Conservation (phyloP, 495 filamentous ascomycete genomes). For the Ascodesmis nigricans region DNA sequence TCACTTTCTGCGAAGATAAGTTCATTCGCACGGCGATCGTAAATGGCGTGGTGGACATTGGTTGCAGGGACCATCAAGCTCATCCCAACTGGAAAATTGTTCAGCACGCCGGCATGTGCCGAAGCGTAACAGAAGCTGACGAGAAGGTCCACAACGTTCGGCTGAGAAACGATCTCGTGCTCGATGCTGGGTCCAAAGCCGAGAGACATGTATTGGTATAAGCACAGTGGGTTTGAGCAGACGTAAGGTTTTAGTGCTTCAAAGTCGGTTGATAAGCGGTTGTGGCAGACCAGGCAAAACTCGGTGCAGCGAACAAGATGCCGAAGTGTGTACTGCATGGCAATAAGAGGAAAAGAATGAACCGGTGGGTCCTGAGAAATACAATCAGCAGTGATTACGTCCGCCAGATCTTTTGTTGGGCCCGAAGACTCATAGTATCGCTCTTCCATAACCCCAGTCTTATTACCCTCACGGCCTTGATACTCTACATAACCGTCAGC, state of each 20-base stretch:
- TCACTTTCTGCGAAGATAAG: constrained; percentile 22
- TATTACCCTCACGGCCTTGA: constrained; percentile 13
- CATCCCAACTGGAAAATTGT: constrained; percentile 47
- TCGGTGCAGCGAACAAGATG: constrained; percentile 68
- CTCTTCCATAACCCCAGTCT: constrained; percentile 20
- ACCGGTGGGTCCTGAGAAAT: constrained; percentile 26
- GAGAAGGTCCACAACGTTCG: constrained; percentile 67
- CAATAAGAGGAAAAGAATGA: constrained; percentile 45
- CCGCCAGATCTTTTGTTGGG: constrained; percentile 17
- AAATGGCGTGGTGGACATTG: constrained; percentile 7
- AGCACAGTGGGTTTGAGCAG: constrained; percentile 55
- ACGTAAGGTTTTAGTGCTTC: constrained; percentile 86
- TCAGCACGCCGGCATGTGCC: constrained; percentile 27
- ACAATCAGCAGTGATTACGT: constrained; percentile 31
- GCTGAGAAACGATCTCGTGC: constrained; percentile 58
- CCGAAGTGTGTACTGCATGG: constrained; percentile 59
- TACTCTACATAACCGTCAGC: constrained; percentile 14
- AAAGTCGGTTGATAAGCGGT: constrained; percentile 43
- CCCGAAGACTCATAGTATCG: constrained; percentile 22
- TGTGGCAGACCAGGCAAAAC: constrained; percentile 74
- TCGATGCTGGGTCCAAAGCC: constrained; percentile 73
- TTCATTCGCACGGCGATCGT: constrained; percentile 22
- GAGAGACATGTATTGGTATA: constrained; percentile 80
- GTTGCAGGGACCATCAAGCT: constrained; percentile 39
- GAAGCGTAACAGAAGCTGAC: constrained; percentile 59